Conservation (phyloP, 768 basidiomycete species). For the Mycena metata region DNA sequence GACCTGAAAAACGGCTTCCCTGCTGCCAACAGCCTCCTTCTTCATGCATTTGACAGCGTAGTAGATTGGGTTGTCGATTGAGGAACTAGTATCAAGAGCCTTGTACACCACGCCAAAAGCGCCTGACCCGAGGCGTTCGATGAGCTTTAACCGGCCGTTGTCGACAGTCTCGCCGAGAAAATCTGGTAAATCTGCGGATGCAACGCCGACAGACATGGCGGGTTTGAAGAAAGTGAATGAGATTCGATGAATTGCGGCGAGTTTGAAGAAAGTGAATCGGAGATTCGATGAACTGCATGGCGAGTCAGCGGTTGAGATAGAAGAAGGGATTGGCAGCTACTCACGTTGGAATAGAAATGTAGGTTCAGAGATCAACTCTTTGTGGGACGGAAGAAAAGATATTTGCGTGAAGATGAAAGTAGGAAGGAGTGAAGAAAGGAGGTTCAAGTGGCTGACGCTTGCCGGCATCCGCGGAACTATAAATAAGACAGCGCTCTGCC, state of each 20-base stretch:
- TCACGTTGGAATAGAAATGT: constrained; percentile 29
- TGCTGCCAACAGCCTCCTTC: constrained; percentile 66
- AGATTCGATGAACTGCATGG: too few relatives aligned
- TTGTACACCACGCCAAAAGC: constrained; percentile 85
- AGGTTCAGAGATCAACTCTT: constrained; percentile 33
- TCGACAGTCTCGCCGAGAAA: constrained; percentile 57
- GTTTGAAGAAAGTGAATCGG: too few relatives aligned
- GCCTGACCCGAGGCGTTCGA: constrained; percentile 77
- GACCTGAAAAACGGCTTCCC: constrained; percentile 69
- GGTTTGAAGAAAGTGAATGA: too few relatives aligned
- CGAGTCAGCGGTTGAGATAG: too few relatives aligned
- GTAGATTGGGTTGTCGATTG: constrained; percentile 54
- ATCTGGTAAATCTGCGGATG: constrained; percentile 57
- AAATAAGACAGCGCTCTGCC: too few relatives aligned
- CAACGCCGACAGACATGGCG: too few relatives aligned
- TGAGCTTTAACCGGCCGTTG: constrained; percentile 69
- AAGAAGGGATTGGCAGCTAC: too few relatives aligned
- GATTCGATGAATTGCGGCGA: too few relatives aligned
- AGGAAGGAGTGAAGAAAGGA: constrained; percentile 13
- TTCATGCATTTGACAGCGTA: constrained; percentile 85
- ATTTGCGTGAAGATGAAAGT: constrained; percentile 11
- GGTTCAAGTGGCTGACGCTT: constrained; percentile 9
- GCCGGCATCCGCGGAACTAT: too few relatives aligned
- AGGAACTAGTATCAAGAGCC: constrained; percentile 66
- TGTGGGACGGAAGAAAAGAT: constrained; percentile 22